These are phyloP conservation scores for Hura crepitans DNA, from an alignment of 441 rosid genomes.

Conservation along the genomic window DNA sequence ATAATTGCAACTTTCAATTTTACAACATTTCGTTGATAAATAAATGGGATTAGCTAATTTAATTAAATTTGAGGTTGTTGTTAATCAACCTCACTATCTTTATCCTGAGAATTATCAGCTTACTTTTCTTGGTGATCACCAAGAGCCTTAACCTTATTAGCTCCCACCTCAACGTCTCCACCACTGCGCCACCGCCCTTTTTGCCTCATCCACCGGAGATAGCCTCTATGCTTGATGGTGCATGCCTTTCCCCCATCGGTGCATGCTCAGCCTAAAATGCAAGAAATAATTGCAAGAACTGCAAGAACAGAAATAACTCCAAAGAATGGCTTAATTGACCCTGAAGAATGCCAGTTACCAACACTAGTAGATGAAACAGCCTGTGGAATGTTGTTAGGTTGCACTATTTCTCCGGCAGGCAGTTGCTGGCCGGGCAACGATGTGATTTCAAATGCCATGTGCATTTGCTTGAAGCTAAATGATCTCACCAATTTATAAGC, in stretches of 20 bases:
- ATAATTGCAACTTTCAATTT: too few relatives aligned
- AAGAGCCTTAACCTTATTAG: constrained; percentile 41
- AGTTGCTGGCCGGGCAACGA: constrained; percentile 45
- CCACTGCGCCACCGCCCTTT: constrained; percentile 28
- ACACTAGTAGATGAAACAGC: constrained; percentile 25
- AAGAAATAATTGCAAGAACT: constrained; percentile 53
- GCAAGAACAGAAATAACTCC: constrained; percentile 53
- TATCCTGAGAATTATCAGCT: constrained; percentile 4
- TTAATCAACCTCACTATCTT: constrained; percentile 16
- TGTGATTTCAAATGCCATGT: constrained; percentile 31
- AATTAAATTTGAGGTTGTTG: background rate
- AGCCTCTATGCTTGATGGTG: constrained; percentile 34
- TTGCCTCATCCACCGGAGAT: constrained; percentile 40
- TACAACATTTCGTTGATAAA: too few relatives aligned
- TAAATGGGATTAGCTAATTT: background rate
- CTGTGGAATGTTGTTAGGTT: constrained; percentile 25
- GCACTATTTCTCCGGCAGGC: constrained; percentile 29
- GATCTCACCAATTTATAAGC: background rate
- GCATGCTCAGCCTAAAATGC: constrained; percentile 51
- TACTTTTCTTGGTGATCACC: constrained; percentile 15
- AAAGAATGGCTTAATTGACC: constrained; percentile 71
- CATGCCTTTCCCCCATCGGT: constrained; percentile 27
- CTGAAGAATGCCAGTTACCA: constrained; percentile 27
- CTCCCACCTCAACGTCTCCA: constrained; percentile 51
- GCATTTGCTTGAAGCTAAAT: background rate